Conservation (phyloP, 768 basidiomycete genomes). For the Tephrocybe rancida region DNA sequence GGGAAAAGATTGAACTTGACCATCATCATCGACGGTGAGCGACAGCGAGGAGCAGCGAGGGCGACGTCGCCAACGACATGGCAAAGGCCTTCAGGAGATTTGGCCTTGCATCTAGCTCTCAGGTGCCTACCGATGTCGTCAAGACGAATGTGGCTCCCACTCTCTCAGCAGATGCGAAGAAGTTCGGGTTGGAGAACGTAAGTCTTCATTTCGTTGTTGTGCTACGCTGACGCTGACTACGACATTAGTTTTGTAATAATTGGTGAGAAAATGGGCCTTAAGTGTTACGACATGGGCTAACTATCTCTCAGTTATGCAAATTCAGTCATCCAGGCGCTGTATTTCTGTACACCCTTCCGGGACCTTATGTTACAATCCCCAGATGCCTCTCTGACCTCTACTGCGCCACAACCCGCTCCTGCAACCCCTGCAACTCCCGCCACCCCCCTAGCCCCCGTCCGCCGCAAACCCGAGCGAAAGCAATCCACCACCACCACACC, state of each 20-base stretch:
- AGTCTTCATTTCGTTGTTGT: constrained; percentile 32
- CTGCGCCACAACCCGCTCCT: constrained; percentile 22
- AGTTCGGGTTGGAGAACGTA: constrained; percentile 97
- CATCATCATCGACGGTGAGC: constrained; percentile 5
- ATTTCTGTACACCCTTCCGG: constrained; percentile 93
- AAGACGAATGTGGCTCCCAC: constrained; percentile 36
- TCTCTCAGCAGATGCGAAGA: constrained; percentile 73
- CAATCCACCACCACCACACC: constrained; percentile 25
- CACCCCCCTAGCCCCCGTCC: constrained; percentile 38
- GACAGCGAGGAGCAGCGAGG: constrained; percentile 12
- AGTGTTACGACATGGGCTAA: constrained; percentile 9
- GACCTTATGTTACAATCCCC: constrained; percentile 79
- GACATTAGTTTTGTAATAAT: constrained; percentile 87
- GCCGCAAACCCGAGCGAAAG: constrained; percentile 64
- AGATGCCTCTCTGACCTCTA: constrained; percentile 48
- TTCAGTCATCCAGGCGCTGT: constrained; percentile 96
- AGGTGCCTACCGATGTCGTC: constrained; percentile 22
- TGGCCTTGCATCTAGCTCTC: constrained; percentile 13
- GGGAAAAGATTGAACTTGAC: constrained; percentile 16
- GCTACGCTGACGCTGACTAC: constrained; percentile 8
- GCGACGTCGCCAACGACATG: constrained; percentile 13
- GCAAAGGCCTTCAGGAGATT: constrained; percentile 13
- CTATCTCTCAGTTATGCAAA: constrained; percentile 83
- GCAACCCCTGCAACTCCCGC: constrained; percentile 28
- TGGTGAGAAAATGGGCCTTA: constrained; percentile 56